phyloP scores from a whole-genome alignment of 352 stramenopile species.

The Sclerospora graminicola region DNA sequence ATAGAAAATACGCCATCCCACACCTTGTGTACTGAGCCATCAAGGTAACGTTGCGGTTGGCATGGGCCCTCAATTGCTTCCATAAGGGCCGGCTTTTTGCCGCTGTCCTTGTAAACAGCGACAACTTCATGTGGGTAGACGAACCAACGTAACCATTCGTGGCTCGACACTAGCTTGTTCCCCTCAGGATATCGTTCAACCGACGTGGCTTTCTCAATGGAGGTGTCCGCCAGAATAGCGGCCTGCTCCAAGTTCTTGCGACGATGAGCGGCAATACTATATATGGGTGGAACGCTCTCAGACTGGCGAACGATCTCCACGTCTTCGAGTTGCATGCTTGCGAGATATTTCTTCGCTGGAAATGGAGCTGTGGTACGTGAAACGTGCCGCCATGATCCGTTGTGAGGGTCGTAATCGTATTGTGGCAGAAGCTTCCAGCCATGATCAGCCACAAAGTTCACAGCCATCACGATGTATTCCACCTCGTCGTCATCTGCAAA shows the following conservation, averaged over 20 bases:
- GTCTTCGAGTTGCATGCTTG: constrained; percentile 15
- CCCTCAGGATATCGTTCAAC: constrained; percentile 11
- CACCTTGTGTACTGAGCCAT: constrained; percentile 9
- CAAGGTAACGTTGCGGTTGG: constrained; percentile 23
- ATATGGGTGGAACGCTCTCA: constrained; percentile 7
- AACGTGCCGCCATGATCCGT: constrained; percentile 82
- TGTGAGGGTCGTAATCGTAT: constrained; percentile 92
- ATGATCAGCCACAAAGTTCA: constrained; percentile 89
- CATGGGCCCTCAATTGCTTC: constrained; percentile 22
- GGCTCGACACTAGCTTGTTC: constrained; percentile 13
- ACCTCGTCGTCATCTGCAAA: constrained; percentile 74
- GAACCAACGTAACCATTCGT: constrained; percentile 27
- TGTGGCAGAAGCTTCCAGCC: constrained; percentile 90
- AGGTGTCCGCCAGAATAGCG: constrained; percentile 8
- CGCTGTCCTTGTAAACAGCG: constrained; percentile 9
- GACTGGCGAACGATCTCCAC: constrained; percentile 5
- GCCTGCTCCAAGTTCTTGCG: constrained; percentile 20
- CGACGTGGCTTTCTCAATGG: constrained; percentile 17
- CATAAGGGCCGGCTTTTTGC: constrained; percentile 12
- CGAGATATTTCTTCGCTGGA: constrained; percentile 9
- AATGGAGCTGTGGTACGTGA: constrained; percentile 3
- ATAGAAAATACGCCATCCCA: constrained; percentile 18
- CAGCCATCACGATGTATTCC: constrained; percentile 88
- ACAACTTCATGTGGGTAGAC: constrained; percentile 24
- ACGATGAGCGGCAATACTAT: constrained; percentile 12